Conservation (phyloP, 441 rosid species). For the Erysimum pusillum region DNA sequence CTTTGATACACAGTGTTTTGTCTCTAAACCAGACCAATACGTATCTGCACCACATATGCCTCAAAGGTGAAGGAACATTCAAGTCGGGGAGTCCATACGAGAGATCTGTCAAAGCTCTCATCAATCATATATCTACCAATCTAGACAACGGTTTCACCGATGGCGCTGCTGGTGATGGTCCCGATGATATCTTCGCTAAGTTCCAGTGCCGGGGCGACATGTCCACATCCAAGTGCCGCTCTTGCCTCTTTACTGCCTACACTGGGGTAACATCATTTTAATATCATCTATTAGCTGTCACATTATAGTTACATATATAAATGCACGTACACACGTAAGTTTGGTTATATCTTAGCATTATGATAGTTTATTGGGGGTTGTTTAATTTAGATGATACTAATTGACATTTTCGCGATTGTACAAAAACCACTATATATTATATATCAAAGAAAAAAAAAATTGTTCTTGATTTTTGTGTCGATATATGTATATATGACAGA, state of each 20-base stretch:
- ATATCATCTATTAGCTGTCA: not conserved
- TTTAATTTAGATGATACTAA: too few species aligned
- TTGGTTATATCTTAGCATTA: not conserved
- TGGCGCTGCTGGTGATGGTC: too few species aligned
- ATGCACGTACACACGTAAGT: not conserved
- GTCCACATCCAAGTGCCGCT: conserved; percentile 48
- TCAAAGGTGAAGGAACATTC: not conserved
- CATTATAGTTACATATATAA: not conserved
- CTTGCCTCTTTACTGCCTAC: conserved; percentile 44
- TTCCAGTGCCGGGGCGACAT: too few species aligned
- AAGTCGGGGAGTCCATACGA: too few species aligned
- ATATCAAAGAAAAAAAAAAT: not conserved
- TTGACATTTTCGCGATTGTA: too few species aligned
- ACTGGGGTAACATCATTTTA: not conserved
- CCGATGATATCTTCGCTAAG: too few species aligned
- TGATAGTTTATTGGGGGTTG: too few species aligned
- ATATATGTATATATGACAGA: too few species aligned
- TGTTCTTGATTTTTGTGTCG: not conserved
- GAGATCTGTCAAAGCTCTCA: too few species aligned
- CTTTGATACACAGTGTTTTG: not conserved
- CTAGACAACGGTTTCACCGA: too few species aligned
- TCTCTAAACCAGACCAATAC: not conserved
- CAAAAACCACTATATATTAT: not conserved
- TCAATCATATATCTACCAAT: too few species aligned
- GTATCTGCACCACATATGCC: conserved; percentile 2